Evolutionary conservation across 2,329 filamentous ascomycete species (phyloP).

Genomic region (Diaporthe vaccinii): DNA sequence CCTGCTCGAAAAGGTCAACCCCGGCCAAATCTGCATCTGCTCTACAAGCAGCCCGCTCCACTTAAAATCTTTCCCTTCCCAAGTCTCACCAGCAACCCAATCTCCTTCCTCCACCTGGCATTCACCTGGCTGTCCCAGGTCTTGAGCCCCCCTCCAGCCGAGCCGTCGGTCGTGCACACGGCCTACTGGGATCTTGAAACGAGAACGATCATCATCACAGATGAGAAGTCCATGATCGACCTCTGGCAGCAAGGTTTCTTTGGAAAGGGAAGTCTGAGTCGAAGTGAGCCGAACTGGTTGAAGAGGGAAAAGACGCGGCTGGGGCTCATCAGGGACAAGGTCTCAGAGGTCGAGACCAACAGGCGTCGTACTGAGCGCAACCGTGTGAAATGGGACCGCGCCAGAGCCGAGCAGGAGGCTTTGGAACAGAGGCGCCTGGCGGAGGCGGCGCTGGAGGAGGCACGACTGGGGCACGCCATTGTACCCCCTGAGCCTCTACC

Average conservation of each 20-base stretch:
- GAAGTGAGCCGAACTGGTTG: conserved; percentile 95
- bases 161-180: conserved; percentile 74
- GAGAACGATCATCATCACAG: conserved; percentile 85
- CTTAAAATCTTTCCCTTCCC: conserved; percentile 87
- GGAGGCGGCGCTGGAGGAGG: conserved; percentile 55
- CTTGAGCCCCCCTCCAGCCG: conserved; percentile 74
- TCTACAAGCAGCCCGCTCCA: conserved; percentile 86
- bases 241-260: conserved; percentile 99
- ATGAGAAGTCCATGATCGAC: conserved; percentile 80
- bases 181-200: conserved; percentile 87
- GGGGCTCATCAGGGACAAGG: conserved; percentile 74
- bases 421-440: conserved; percentile 76
- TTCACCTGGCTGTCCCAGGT: conserved; percentile 83
- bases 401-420: conserved; percentile 86
- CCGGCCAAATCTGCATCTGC: conserved; percentile 67
- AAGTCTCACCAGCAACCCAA: conserved; percentile 88
- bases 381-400: conserved; percentile 90
- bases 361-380: conserved; percentile 84
- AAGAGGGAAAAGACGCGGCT: conserved; percentile 82
- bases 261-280: conserved; percentile 91
- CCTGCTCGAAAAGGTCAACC: conserved; percentile 26
- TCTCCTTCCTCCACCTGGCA: conserved; percentile 86
- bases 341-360: conserved; percentile 86
- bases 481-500: not conserved
- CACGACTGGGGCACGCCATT: not conserved